Evolutionary conservation across 371 early-diverging fungal species (phyloP), one percentile per base, ranked within the genome.

Genomic region (Rhizomucor pusillus): DNA sequence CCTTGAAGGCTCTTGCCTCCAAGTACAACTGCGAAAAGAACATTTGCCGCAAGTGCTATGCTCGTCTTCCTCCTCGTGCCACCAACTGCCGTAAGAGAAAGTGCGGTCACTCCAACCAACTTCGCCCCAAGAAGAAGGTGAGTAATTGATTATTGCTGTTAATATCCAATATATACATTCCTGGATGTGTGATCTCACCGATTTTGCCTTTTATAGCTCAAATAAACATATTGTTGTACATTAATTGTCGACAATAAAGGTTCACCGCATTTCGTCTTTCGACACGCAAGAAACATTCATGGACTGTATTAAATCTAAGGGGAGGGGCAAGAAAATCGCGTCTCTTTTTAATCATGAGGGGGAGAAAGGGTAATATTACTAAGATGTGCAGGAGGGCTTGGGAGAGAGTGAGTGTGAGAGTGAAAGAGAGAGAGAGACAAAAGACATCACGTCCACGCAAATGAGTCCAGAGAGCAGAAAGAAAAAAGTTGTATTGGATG

Each of bases 61-160:
- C 99, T 60, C 95, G 98, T 77, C 91, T 98, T 60, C 99, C 98
- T 59, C 96, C 96, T 64, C 94, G 98, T 85, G 99, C 99, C 65
- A 96, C 97, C 81, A 98, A 98, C 95, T 99, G 99, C 90, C 91
- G 99, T 69, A 99, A 99, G 97, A 94, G 92, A 90, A 95, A 97
- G 91, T 99, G 99, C 79, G 99, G 99, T 58, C 97, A 97, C 89
- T 86, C 93, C 78, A 97, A 93, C 90, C 98, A 99, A 85, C 91
- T 99, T 73, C 96, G 99, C 82, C 88, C 90, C 83, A 95, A 95
- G 92, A 95, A 95, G 94, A 94, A 94, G 89, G 66, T 65, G 47
- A 59, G 22, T 25, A 36, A 6, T 11, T 9, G 37, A 37, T 14
- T n/a, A 10, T 3, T 18, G 4, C 10, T 51, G 11, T 29, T 20